A percentile compares a stretch with the other conserved stretches of the same genome.
Evolutionary conservation across 169 alveolate species (phyloP).

Genomic region (Plasmodium relictum): DNA sequence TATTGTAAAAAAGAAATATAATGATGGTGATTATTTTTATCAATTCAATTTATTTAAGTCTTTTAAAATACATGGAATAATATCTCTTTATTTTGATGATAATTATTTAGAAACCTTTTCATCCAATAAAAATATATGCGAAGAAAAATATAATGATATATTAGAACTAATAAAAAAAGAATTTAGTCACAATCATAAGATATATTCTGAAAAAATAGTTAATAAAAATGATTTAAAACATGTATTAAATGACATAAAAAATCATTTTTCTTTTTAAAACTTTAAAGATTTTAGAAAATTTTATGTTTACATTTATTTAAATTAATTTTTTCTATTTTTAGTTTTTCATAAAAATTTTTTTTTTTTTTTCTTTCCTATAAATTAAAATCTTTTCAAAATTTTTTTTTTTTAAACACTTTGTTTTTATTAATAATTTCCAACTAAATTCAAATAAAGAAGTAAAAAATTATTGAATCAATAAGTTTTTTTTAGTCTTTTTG

Average conservation of each 20-base stretch:
- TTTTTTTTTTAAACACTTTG: too few species aligned
- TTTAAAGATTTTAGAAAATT: neutral
- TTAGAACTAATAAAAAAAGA: conserved; percentile 22
- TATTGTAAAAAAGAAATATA: conserved; percentile 16
- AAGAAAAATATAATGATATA: conserved; percentile 16
- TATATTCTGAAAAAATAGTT: conserved; percentile 21
- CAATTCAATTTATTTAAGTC: conserved; percentile 44
- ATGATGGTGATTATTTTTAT: conserved; percentile 47
- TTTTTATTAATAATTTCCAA: too few species aligned
- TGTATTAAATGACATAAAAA: conserved; percentile 13
- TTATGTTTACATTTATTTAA: neutral
- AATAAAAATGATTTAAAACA: conserved; percentile 1
- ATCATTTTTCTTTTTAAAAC: neutral
- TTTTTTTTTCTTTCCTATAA: neutral
- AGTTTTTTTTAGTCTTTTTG: too few species aligned
- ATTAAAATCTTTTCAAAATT: too few species aligned
- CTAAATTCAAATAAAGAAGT: too few species aligned
- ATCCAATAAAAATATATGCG: conserved; percentile 1
- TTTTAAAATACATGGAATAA: conserved; percentile 41
- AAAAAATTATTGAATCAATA: too few species aligned
- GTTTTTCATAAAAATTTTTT: too few species aligned
- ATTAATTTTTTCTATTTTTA: too few species aligned
- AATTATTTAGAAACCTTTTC: neutral
- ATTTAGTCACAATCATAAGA: conserved; percentile 17
- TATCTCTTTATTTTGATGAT: conserved; percentile 35